A percentile compares a stretch with the other conserved stretches of the same genome.
Conservation (phyloP, 331 rosid species). For the Erythrophleum ivorense region DNA sequence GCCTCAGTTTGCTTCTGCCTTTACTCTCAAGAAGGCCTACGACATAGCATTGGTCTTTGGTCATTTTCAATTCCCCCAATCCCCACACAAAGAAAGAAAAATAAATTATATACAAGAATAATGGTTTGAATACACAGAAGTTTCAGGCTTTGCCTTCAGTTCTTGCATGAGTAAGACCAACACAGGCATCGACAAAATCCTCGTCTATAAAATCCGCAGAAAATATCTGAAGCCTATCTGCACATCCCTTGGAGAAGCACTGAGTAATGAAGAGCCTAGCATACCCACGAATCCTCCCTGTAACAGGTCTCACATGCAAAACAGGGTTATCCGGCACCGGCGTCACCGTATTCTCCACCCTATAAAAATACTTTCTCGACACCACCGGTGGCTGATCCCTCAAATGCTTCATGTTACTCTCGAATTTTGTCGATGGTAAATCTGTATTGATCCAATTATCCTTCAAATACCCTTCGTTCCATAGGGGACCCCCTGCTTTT, state of each 20-base stretch:
- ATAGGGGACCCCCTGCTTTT: constrained; percentile 61
- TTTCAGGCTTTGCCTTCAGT: constrained; percentile 66
- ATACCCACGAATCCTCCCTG: constrained; percentile 67
- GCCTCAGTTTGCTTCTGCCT: too few species aligned
- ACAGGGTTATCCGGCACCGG: constrained; percentile 80
- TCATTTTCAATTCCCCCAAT: too few species aligned
- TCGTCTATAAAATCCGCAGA: constrained; percentile 81
- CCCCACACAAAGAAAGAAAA: background rate
- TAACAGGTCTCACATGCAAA: constrained; percentile 81
- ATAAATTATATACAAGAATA: background rate
- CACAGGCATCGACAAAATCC: constrained; percentile 93
- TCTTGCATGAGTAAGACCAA: constrained; percentile 74
- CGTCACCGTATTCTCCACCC: constrained; percentile 92
- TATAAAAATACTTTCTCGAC: constrained; percentile 73
- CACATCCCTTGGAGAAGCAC: constrained; percentile 54
- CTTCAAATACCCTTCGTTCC: constrained; percentile 70
- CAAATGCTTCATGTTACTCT: constrained; percentile 76
- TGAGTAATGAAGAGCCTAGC: constrained; percentile 75
- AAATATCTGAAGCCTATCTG: constrained; percentile 69
- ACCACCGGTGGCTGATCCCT: constrained; percentile 63
- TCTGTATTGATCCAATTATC: constrained; percentile 92
- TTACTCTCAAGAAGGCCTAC: too few species aligned
- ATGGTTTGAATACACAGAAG: background rate
- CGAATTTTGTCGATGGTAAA: constrained; percentile 83
- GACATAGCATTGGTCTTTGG: too few species aligned